Evolutionary conservation across 306 rosid species (phyloP).

Genomic region (Cajanus cajan): DNA sequence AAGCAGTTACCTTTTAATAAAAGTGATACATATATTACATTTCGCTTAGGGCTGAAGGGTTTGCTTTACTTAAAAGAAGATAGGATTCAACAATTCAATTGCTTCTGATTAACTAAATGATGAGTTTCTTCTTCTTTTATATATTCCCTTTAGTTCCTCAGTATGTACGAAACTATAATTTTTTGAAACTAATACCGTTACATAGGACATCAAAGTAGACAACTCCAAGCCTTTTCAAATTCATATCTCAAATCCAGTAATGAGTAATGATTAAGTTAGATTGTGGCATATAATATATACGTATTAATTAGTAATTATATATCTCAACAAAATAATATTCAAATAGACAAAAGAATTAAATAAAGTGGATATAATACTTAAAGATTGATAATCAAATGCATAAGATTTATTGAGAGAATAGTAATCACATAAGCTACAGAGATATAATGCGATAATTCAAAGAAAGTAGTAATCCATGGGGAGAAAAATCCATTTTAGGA

Average conservation of each 20-base stretch:
- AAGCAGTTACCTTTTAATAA: constrained; percentile 5
- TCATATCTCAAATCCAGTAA: background rate
- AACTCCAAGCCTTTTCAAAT: background rate
- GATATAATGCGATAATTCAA: no score
- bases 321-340: background rate
- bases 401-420: constrained; percentile 19
- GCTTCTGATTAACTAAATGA: constrained; percentile 3
- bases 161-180: background rate
- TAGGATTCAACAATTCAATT: background rate
- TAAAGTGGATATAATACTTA: background rate
- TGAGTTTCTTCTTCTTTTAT: background rate
- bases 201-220: background rate
- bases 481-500: background rate
- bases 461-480: background rate
- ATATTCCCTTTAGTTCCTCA: background rate
- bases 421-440: background rate
- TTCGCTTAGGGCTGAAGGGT: constrained; percentile 19
- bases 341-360: background rate
- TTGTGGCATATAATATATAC: constrained; percentile 5
- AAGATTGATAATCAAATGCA: constrained; percentile 30
- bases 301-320: background rate
- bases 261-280: constrained; percentile 24
- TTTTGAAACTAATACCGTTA: background rate
- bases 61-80: constrained; percentile 15
- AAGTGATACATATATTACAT: background rate